phyloP scores from a whole-genome alignment of 1,139 yeast genomes.

The Sugiyamaella castrensis region DNA sequence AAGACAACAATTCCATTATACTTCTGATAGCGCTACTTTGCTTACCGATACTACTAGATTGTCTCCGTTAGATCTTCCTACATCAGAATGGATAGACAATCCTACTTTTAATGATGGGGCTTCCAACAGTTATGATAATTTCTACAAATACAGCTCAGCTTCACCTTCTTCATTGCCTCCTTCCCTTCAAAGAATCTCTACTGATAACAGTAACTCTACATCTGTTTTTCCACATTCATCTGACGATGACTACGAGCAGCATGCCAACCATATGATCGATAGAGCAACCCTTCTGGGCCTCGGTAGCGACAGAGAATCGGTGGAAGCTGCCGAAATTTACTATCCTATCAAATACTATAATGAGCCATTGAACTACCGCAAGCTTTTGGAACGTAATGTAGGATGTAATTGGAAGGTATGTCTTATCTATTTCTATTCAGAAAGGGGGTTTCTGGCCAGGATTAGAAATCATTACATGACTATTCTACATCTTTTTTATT shows the following conservation, averaged over 20 bases:
- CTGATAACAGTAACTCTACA: no score
- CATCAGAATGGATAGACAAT: constrained; percentile 5
- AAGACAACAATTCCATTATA: no score
- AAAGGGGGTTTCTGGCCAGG: not conserved
- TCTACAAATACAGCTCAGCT: no score
- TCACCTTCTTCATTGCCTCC: no score
- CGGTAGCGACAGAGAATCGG: constrained; percentile 1
- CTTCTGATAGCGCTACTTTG: no score
- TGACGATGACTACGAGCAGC: no score
- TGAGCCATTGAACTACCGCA: constrained; percentile 32
- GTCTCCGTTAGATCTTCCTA: not conserved
- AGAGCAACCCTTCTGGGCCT: not conserved
- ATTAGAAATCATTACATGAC: not conserved
- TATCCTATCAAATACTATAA: constrained; percentile 27
- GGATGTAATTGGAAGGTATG: constrained; percentile 32
- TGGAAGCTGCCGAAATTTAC: constrained; percentile 6
- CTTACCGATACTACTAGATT: no score
- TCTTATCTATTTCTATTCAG: not conserved
- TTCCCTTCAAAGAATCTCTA: no score
- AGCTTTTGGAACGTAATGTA: constrained; percentile 30
- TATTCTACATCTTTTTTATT: no score
- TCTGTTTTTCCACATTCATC: no score
- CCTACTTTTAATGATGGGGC: constrained; percentile 11
- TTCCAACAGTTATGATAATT: not conserved
- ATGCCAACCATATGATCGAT: no score